These are phyloP conservation scores for Colletotrichum sp. DNA, from an alignment of 2,329 filamentous ascomycete species.

Conservation along the genomic window DNA sequence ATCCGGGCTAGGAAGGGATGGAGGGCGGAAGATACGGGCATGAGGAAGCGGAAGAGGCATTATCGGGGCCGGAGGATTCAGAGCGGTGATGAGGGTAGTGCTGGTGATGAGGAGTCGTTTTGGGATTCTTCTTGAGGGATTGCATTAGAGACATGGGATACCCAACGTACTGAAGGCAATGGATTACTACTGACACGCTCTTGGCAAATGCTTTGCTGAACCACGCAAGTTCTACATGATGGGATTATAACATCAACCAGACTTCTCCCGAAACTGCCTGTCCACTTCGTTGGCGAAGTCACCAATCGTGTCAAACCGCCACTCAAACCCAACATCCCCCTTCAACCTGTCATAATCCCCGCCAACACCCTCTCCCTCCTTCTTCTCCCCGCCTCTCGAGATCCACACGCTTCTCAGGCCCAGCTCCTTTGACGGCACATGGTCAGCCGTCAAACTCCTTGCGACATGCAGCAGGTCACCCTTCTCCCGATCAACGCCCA, in stretches of 20 bases:
- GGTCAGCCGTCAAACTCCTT: constrained; percentile 70
- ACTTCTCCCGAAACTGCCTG: constrained; percentile 22
- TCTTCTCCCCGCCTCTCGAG: constrained; percentile 59
- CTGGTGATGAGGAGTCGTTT: background rate
- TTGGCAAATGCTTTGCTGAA: background rate
- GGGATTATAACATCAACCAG: background rate
- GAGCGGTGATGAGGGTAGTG: background rate
- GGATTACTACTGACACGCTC: background rate
- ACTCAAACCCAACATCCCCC: constrained; percentile 53
- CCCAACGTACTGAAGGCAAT: background rate
- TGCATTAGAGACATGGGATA: background rate
- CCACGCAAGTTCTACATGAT: fast-evolving
- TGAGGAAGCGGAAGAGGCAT: constrained; percentile 19
- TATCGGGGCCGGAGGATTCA: constrained; percentile 6
- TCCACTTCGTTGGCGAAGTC: constrained; percentile 65
- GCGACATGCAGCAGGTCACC: constrained; percentile 69
- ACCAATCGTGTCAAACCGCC: constrained; percentile 61
- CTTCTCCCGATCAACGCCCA: constrained; percentile 54
- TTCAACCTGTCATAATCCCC: constrained; percentile 39
- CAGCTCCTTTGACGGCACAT: constrained; percentile 65
- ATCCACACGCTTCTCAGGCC: constrained; percentile 71
- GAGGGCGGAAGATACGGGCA: constrained; percentile 25
- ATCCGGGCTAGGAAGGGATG: constrained; percentile 55
- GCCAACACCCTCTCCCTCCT: constrained; percentile 30
- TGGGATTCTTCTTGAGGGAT: background rate